Evolutionary conservation across 306 rosid genomes (phyloP), one percentile per base, ranked within the genome.

Genomic region (Quercus cerris): DNA sequence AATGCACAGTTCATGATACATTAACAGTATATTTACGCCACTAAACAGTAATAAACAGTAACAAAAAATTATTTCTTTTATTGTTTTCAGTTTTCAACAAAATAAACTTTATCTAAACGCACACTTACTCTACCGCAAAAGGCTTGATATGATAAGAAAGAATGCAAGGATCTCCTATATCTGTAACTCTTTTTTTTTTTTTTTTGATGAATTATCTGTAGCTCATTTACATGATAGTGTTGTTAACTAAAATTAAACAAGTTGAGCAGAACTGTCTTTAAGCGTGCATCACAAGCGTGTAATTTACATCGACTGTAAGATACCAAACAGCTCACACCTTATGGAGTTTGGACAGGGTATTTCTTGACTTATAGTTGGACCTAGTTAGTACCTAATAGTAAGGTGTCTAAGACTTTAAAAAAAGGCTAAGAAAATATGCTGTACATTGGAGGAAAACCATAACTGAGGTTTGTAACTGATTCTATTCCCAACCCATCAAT

Each of bases 401-500:
- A 12, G 12, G 54, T 49, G 49, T 23, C 18, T 27, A 54, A 38
- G 59, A 77, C 73, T 13, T 6, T 1, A 71, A 81, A 2, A 31
- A 64, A 8, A 56, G 49, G 76, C 25, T 61, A 55, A 62, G 68
- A 71, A 74, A 71, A 71, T 70, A 4, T 10, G 20, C 73, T 77
- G 81, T 70, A 78, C 84, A 78, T 6, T 35, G 68, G 25, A 23
- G 6, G 62, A 61, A 55, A 56, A 33, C 9, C 28, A 18, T 52
- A 13, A 73, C 69, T 49, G 38, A 59, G 20, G 7, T 57, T 3
- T 28, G 61, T 13, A 44, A 35, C 41, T 35, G 56, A 20, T 22
- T 56, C 70, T 62, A 70, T 30, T 82, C 82, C 91, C 89, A 87
- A 66, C 93, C 93, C 91, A 89, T 89, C 75, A 89, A 68, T 56